Conservation (phyloP, 1,284 basidiomycete genomes). For the Meripilus lineatus region DNA sequence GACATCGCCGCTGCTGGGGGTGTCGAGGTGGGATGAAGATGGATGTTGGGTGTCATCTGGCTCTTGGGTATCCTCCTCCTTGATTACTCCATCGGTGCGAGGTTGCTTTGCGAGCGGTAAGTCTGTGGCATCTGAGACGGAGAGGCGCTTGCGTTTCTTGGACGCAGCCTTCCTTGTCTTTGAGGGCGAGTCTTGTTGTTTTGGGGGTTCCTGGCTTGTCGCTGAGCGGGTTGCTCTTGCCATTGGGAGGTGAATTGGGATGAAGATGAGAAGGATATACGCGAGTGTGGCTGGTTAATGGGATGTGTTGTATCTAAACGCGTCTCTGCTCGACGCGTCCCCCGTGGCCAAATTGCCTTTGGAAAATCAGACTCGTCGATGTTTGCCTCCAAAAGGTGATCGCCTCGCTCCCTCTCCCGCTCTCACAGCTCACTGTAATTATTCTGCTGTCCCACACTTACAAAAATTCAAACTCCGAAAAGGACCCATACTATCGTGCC, state of each 20-base stretch:
- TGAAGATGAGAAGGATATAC: constrained; percentile 20
- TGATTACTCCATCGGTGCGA: constrained; percentile 32
- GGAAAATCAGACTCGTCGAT: constrained; percentile 17
- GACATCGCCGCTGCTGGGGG: constrained; percentile 37
- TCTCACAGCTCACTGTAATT: constrained; percentile 3
- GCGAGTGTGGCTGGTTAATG: constrained; percentile 28
- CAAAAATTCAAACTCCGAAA: constrained; percentile 17
- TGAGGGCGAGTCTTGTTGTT: constrained; percentile 17
- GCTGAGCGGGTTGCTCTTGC: constrained; percentile 68
- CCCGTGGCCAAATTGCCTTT: constrained; percentile 21
- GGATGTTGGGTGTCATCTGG: constrained; percentile 27
- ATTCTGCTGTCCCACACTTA: background rate
- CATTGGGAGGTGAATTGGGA: constrained; percentile 34
- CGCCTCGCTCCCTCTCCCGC: constrained; percentile 3
- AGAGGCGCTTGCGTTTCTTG: constrained; percentile 65
- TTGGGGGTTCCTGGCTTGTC: constrained; percentile 37
- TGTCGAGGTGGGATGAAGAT: constrained; percentile 10
- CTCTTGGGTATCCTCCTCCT: constrained; percentile 23
- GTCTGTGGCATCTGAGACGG: constrained; percentile 38
- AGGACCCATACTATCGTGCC: background rate
- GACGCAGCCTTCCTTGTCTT: constrained; percentile 27
- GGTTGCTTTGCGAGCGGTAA: constrained; percentile 42
- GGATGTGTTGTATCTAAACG: constrained; percentile 18
- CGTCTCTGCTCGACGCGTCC: constrained; percentile 25
- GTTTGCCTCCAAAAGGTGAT: constrained; percentile 9